Evolutionary conservation across 768 basidiomycete species (phyloP), one percentile per base, ranked within the genome.

Genomic region (Nidularia sp.): DNA sequence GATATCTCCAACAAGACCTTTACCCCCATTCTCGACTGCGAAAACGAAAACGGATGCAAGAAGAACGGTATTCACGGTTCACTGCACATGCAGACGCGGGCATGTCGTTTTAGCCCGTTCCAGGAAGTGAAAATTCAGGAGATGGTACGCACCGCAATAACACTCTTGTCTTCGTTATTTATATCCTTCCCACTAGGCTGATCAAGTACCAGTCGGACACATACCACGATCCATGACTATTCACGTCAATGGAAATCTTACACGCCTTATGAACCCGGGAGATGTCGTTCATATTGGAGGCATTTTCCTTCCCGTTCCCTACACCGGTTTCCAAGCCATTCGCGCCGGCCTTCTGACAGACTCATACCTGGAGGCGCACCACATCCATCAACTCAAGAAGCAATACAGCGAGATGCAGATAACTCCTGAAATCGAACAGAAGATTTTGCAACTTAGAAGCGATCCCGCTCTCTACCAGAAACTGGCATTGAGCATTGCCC

Each of bases 111-210:
- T 68, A 90, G 87, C 60, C 95, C 97, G 0, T 99, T 98, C 77
- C 97, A 99, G 66, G 97, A 99, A 69, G 83, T 97, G 55, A 96
- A 96, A 70, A 95, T 99, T 51, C 97, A 99, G 67, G 97, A 99
- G 69, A 96, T 99, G 95, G 94, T 90, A 53, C 55, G 76, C 60
- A 1, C 6, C 42, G 9, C 7, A 2, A 29, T 29, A 3, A 3
- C 25, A 29, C 41, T 18, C 25, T 35, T n/a, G 13, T 51, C 4
- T 13, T 6, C 50, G 51, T 43, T 51, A 45, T 3, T 46, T 3
- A 34, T 45, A 52, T 39, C 45, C 18, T 62, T 39, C 48, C 9
- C 47, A 47, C 0, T 60, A 93, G 93, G 90, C 96, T 25, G 96
- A 98, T 63, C 97, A 99, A 85, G 97, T 99, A 1, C 97, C 97